A percentile compares a stretch with the other conserved stretches of the same genome.
Evolutionary conservation across 106 monocot genomes (phyloP).

Genomic region (Iris macrosiphon): DNA sequence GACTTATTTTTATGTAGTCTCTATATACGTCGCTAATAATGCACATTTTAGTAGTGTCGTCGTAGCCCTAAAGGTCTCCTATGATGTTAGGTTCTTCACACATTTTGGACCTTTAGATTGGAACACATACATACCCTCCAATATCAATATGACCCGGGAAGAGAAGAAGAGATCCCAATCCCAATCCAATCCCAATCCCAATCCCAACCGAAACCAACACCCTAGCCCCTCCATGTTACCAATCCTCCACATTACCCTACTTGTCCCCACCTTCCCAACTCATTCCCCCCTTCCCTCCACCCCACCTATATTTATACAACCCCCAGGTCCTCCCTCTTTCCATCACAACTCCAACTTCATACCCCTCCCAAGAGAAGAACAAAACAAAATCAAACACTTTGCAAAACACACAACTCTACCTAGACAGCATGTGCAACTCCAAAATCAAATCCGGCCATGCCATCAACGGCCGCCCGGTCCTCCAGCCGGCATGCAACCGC

Average conservation of each 20-base stretch:
- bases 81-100: too few species aligned
- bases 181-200: too few species aligned
- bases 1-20: too few species aligned
- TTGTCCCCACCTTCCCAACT: slow-evolving; percentile 2
- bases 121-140: too few species aligned
- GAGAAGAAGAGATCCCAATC: too few species aligned
- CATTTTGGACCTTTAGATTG: too few species aligned
- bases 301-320: slow-evolving; percentile 7
- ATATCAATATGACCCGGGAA: too few species aligned
- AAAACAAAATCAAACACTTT: neutral
- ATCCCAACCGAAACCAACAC: too few species aligned
- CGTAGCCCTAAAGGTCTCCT: too few species aligned
- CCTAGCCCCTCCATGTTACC: slow-evolving; percentile 6
- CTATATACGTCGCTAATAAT: too few species aligned
- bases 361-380: neutral
- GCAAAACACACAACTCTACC: neutral
- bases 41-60: too few species aligned
- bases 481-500: slow-evolving; percentile 50
- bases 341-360: slow-evolving; percentile 11
- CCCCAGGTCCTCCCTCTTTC: slow-evolving; percentile 1
- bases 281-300: slow-evolving; percentile 4
- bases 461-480: slow-evolving; percentile 39
- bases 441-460: slow-evolving; percentile 34
- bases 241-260: neutral
- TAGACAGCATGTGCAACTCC: slow-evolving; percentile 51